Evolutionary conservation across 2,329 filamentous ascomycete genomes (phyloP).

Genomic region (Cercospora zeae-maydis): DNA sequence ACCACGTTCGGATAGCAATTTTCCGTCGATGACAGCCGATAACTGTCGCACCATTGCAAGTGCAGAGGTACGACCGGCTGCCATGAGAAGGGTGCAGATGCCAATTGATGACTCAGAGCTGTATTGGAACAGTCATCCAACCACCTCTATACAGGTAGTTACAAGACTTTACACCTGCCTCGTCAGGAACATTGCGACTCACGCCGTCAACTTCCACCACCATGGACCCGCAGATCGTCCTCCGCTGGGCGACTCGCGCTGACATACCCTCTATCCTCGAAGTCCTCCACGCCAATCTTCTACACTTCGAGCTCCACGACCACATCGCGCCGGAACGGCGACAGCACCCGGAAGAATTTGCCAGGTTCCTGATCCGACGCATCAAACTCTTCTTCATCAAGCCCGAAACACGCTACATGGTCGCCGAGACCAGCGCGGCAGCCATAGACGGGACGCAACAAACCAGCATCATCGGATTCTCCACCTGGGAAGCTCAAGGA

Average conservation of each 20-base stretch:
- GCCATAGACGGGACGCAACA: conserved; percentile 11
- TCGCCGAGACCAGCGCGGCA: conserved; percentile 13
- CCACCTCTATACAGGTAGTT: background rate
- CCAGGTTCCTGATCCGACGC: conserved; percentile 16
- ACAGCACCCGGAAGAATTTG: conserved; percentile 18
- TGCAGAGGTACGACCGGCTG: background rate
- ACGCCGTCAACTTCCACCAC: background rate
- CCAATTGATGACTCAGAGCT: background rate
- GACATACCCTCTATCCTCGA: conserved; percentile 20
- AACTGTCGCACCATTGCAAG: background rate
- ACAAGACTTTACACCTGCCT: background rate
- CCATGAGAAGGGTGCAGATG: background rate
- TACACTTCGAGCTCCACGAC: conserved; percentile 21
- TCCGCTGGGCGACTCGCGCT: conserved; percentile 22
- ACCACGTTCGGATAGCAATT: background rate
- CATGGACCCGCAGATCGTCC: conserved; percentile 6
- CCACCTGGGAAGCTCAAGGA: conserved; percentile 21
- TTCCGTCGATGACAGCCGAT: background rate
- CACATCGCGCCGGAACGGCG: conserved; percentile 17
- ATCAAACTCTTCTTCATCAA: conserved; percentile 22
- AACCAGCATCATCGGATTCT: conserved; percentile 18
- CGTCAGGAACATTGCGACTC: background rate
- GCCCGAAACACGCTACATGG: conserved; percentile 21
- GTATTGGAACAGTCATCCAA: background rate
- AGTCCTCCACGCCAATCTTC: conserved; percentile 12